Evolutionary conservation across 2,329 filamentous ascomycete genomes (phyloP).

Genomic region (Colletotrichum musae): DNA sequence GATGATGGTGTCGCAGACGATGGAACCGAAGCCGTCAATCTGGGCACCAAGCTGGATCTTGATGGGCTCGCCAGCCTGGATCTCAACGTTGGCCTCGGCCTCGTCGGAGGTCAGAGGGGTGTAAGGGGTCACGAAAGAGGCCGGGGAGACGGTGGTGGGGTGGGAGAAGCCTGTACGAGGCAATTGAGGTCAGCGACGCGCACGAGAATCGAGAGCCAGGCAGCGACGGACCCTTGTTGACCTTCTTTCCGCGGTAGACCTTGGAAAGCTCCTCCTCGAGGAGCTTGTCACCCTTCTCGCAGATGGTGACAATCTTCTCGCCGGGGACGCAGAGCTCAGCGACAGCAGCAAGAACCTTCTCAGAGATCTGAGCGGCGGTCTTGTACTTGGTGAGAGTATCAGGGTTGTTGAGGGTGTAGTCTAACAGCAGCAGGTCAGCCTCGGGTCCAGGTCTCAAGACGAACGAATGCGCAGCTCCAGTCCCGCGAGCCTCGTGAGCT

Average conservation of each 20-base stretch:
- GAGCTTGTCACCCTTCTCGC: constrained; percentile 95
- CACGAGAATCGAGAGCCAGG: constrained; percentile 25
- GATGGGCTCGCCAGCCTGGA: constrained; percentile 89
- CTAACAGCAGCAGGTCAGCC: constrained; percentile 58
- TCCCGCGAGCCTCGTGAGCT: constrained; percentile 23
- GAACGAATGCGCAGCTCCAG: constrained; percentile 12
- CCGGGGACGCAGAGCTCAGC: constrained; percentile 81
- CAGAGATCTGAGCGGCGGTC: constrained; percentile 93
- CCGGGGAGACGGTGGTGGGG: constrained; percentile 95
- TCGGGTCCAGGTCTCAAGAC: constrained; percentile 1
- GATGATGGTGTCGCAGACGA: constrained; percentile 93
- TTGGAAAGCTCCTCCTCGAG: constrained; percentile 94
- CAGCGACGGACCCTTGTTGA: constrained; percentile 80
- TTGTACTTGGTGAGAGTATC: constrained; percentile 99
- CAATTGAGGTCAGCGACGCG: constrained; percentile 28
- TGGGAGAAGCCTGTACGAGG: constrained; percentile 82
- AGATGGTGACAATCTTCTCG: constrained; percentile 93
- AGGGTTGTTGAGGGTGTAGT: constrained; percentile 91
- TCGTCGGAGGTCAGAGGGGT: constrained; percentile 91
- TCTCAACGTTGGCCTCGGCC: constrained; percentile 83
- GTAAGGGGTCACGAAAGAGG: constrained; percentile 95
- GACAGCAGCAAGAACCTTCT: constrained; percentile 94
- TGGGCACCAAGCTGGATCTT: constrained; percentile 99
- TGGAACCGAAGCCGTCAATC: constrained; percentile 96
- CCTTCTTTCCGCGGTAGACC: constrained; percentile 99